Conservation (phyloP, 2,329 filamentous ascomycete species). For the Ophiocordyceps australis region DNA sequence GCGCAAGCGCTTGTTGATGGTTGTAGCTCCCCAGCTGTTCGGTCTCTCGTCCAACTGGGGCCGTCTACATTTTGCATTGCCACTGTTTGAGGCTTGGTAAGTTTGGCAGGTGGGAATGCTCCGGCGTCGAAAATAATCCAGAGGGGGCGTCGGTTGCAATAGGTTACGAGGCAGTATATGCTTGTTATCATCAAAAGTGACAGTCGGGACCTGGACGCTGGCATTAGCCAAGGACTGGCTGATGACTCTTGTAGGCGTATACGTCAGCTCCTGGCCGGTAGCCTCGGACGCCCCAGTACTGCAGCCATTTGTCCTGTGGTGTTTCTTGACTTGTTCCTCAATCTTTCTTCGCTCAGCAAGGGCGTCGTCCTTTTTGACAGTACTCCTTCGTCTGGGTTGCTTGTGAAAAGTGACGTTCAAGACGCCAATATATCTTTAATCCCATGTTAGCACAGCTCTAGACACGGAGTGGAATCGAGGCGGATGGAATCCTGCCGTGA, state of each 20-base stretch:
- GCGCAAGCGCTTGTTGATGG: slow-evolving; percentile 70
- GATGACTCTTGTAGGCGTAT: slow-evolving; percentile 23
- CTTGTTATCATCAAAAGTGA: slow-evolving; percentile 84
- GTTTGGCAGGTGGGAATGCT: slow-evolving; percentile 13
- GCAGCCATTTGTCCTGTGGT: slow-evolving; percentile 1
- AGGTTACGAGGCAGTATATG: slow-evolving; percentile 82
- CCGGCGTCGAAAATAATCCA: slow-evolving; percentile 12
- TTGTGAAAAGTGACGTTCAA: slow-evolving; percentile 93
- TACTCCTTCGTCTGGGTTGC: slow-evolving; percentile 47
- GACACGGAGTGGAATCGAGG: background rate
- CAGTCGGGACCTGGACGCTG: slow-evolving; percentile 58
- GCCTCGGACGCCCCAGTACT: background rate
- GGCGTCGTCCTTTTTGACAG: slow-evolving; percentile 28
- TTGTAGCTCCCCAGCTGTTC: slow-evolving; percentile 76
- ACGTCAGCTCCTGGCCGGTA: slow-evolving; percentile 4
- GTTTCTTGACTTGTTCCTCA: slow-evolving; percentile 8
- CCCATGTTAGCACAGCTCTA: background rate
- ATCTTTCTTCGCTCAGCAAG: slow-evolving; percentile 17
- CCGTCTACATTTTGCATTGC: too few relatives aligned
- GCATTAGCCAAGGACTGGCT: slow-evolving; percentile 59
- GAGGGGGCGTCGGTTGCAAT: slow-evolving; percentile 39
- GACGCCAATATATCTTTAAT: slow-evolving; percentile 76
- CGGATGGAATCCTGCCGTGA: slow-evolving; percentile 2
- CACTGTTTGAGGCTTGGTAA: slow-evolving; percentile 3
- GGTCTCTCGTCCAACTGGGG: slow-evolving; percentile 35